Base-by-base conservation (phyloP, 768 basidiomycete species). In the Hysterangium stoloniferum region DNA sequence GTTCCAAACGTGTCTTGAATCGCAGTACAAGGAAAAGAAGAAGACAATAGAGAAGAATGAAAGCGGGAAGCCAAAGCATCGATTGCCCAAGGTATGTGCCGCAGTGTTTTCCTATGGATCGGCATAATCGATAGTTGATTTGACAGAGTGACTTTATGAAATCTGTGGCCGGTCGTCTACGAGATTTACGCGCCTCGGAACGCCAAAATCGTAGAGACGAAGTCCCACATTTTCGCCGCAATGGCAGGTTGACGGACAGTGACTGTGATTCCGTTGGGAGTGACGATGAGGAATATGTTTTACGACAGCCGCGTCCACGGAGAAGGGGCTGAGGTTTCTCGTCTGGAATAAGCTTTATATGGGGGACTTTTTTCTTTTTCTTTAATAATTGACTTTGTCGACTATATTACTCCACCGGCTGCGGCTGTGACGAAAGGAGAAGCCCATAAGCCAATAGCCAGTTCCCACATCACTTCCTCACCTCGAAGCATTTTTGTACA, bases 81-180 rank as follows among this genome's bases (percentile, higher is more conserved):
- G 77, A 27, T 58, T 80, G 28, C 61, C 70, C 32, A 86, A 82
- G 76, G 86, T 84, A 46, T 52, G 71, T 52, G 19, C 4, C 38
- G n/a, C 24, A 7, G 20, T 46, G 28, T 37, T 33, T 17, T 28
- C 6, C 20, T 19, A n/a, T 22, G 37, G 8, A 13, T 32, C 5
- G 29, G 17, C n/a, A n/a, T n/a, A n/a, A 20, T 19, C 25, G 24
- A 42, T 44, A 40, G 13, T 47, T 29, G 32, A 9, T 29, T 36
- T 43, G 29, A 25, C 45, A 88, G 86, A 82, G 69, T 57, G 82
- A 84, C 25, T 88, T 88, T 58, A 70, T 82, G 58, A 85, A 76
- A 61, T 76, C 78, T 3, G 65, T 88, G 43, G 67, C 73, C 8
- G 48, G 65, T n/a, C 72, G 77, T 53, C 69, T 88, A 41, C 76